Evolutionary conservation across 2,329 filamentous ascomycete species (phyloP), one percentile per base, ranked within the genome.

Genomic region (Nectriaceae sp.): DNA sequence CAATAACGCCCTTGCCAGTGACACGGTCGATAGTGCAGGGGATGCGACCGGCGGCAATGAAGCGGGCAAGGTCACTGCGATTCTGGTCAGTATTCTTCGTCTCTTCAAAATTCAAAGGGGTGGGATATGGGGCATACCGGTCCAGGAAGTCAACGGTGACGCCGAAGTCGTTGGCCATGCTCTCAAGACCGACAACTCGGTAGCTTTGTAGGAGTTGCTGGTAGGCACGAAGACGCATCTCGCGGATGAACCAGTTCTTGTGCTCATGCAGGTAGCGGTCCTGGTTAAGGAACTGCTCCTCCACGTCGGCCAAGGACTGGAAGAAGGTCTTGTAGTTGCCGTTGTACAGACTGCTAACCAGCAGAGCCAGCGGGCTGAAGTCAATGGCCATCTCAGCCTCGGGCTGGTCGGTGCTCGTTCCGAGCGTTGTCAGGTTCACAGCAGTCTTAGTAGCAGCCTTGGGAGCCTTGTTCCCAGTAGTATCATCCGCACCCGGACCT

Each of bases 1-100:
- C 94, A 64, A 99, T 97, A 61, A 97, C 89, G 44, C 93, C 93
- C 70, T 95, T 94, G 59, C 93, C 94, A 50, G 92, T 90, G 56
- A 99, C 94, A 46, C 94, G 89, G 74, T 99, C 94, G 62, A 99
- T 97, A 20, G 92, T 97, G 79, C 94, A 97, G 44, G 92, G 87
- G 65, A 99, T 93, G 61, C 93, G 87, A 67, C 93, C 90, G 56
- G 86, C 91, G 15, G 94, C 94, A 65, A 99, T 97, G 74, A 99
- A 99, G 65, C 91, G 94, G 67, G 93, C 92, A 48, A 99, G 84
- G 66, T 99, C 94, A 69, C 90, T 95, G 47, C 35, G 44, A 55
- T 40, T 44, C n/a, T n/a, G n/a, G 35, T 58, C 38, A 45, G 41
- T 26, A 41, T 44, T 40, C 6, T 40, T 3, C 4, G 5, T 29